These are phyloP conservation scores for Eucalyptus marginata DNA, from an alignment of 345 rosid genomes.

Conservation along the genomic window DNA sequence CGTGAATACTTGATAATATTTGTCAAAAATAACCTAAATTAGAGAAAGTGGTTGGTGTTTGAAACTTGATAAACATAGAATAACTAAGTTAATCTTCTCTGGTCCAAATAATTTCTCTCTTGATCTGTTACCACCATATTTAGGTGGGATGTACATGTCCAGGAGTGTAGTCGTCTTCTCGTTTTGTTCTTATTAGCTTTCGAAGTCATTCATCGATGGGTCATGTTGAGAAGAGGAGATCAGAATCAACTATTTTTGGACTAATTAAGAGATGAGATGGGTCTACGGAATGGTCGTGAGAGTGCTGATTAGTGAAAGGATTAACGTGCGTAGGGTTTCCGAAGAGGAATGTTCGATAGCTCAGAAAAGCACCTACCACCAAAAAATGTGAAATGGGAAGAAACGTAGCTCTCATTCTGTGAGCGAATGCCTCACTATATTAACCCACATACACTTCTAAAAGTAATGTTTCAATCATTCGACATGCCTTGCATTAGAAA, in stretches of 20 bases:
- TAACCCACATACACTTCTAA: not conserved
- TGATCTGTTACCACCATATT: conserved; percentile 3
- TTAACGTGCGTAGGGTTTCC: not conserved
- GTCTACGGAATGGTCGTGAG: not conserved
- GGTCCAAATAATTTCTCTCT: not conserved
- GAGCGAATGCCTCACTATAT: not conserved
- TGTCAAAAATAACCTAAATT: not conserved
- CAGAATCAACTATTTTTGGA: not conserved
- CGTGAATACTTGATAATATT: not conserved
- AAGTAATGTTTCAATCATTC: conserved; percentile 16
- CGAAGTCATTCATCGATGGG: not conserved
- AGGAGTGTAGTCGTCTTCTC: conserved; percentile 11
- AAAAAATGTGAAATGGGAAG: not conserved
- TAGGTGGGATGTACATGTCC: conserved; percentile 45
- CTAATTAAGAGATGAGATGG: not conserved
- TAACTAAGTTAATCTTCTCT: not conserved
- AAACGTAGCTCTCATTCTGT: not conserved
- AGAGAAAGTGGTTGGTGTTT: not conserved
- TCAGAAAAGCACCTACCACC: conserved; percentile 26
- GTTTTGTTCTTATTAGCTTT: conserved; percentile 7
- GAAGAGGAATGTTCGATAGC: not conserved
- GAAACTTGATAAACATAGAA: not conserved
- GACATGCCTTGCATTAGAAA: not conserved
- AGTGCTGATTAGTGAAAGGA: not conserved
- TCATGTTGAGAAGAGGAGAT: not conserved